Conservation (phyloP, 1,284 basidiomycete genomes). For the Bjerkandera adusta region DNA sequence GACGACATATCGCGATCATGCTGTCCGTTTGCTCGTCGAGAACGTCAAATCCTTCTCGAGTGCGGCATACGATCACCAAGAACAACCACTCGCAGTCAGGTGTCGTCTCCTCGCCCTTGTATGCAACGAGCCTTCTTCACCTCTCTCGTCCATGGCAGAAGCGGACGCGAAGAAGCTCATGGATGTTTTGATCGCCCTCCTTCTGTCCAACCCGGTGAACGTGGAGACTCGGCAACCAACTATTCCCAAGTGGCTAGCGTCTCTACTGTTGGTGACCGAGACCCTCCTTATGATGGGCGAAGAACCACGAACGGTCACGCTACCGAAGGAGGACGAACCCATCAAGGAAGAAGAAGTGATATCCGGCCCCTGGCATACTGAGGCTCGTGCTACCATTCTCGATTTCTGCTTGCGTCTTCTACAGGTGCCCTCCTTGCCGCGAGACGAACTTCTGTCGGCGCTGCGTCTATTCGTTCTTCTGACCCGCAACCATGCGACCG, state of each 20-base stretch:
- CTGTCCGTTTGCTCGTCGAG: constrained; percentile 65
- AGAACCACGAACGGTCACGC: constrained; percentile 58
- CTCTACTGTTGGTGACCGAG: constrained; percentile 80
- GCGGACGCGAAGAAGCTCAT: constrained; percentile 50
- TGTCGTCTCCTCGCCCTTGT: constrained; percentile 86
- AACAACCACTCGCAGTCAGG: constrained; percentile 77
- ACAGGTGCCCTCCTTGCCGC: constrained; percentile 55
- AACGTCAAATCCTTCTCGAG: constrained; percentile 72
- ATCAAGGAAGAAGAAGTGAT: constrained; percentile 47
- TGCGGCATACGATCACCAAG: constrained; percentile 60
- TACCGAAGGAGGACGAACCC: constrained; percentile 69
- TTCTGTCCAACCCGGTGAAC: constrained; percentile 54
- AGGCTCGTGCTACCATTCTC: constrained; percentile 69
- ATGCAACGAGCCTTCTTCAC: constrained; percentile 65
- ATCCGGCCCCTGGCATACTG: constrained; percentile 57
- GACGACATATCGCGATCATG: constrained; percentile 57
- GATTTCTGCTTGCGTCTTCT: constrained; percentile 73
- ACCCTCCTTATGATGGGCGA: constrained; percentile 76
- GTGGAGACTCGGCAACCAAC: constrained; percentile 48
- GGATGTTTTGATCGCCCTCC: constrained; percentile 61
- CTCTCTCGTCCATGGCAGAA: constrained; percentile 48
- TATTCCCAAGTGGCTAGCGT: constrained; percentile 82
- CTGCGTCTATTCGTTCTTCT: constrained; percentile 81
- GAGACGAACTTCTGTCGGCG: constrained; percentile 78
- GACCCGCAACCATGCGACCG: constrained; percentile 66